Evolutionary conservation across 768 basidiomycete species (phyloP), one percentile per base, ranked within the genome.

Genomic region (Chiua virens): DNA sequence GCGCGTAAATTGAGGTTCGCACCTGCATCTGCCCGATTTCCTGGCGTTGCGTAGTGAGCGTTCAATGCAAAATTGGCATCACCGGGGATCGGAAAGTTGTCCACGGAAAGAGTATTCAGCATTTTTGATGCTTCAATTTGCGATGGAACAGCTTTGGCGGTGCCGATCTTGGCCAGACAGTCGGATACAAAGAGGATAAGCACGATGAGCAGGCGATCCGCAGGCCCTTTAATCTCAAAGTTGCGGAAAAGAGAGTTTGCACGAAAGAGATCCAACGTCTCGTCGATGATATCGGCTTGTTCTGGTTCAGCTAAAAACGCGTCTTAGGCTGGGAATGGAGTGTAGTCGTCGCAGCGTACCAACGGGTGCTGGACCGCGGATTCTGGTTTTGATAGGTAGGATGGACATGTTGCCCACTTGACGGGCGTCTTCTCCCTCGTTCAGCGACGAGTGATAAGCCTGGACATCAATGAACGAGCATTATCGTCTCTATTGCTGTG

Each of bases 211-310:
- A 92, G 85, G 52, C 95, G 86, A 78, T 97, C 95, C 45, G 94
- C 93, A 48, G 92, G 91, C 17, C 94, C 95, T 69, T 98, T 96
- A 82, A 99, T 98, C 77, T 99, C 97, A 63, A 98, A 99, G 75
- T 98, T 98, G 65, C 97, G 88, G 75, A 99, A 99, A 54, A 99
- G 87, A 34, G 95, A 97, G 73, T 99, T 99, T 64, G 96, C 95
- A 49, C 97, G 89, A 75, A 99, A 99, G 53, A 98, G 84, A 73
- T 96, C 91, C 41, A 99, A 77, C 2, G 93, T 87, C 73, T 99
- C 97, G 72, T 98, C 95, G 58, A 98, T 81, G 60, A 98, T 93
- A 70, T 99, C 97, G 23, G 83, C 80, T 53, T 84, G 74, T 9
- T 82, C 79, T 2, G 83, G 78, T 67, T 96, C 92, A 49, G 87